A percentile compares a stretch with the other conserved stretches of the same genome.
Evolutionary conservation across 2,329 filamentous ascomycete genomes (phyloP).

Genomic region (Diaporthe ilicicola): DNA sequence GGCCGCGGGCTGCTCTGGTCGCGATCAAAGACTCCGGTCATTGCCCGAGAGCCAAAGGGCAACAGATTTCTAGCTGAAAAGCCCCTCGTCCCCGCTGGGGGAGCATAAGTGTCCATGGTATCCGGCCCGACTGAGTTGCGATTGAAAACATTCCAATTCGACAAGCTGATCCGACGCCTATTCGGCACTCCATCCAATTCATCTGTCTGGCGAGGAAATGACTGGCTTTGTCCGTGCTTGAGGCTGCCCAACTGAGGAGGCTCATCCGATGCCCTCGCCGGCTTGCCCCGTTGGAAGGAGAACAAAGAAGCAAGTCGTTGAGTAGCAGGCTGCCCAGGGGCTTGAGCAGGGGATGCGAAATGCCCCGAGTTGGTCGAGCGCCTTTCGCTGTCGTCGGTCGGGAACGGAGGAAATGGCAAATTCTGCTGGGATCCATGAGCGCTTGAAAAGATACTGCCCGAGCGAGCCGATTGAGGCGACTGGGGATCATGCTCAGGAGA

Average conservation of each 20-base stretch:
- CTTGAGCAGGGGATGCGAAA: slow-evolving; percentile 51
- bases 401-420: slow-evolving; percentile 61
- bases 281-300: slow-evolving; percentile 67
- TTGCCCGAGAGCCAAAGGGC: slow-evolving; percentile 60
- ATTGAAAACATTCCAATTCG: slow-evolving; percentile 66
- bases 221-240: slow-evolving; percentile 78
- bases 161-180: slow-evolving; percentile 67
- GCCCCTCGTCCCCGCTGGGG: slow-evolving; percentile 43
- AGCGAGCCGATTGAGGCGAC: slow-evolving; percentile 68
- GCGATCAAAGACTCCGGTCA: slow-evolving; percentile 58
- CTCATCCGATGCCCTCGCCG: slow-evolving; percentile 67
- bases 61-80: slow-evolving; percentile 55
- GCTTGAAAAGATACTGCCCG: slow-evolving; percentile 66
- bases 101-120: slow-evolving; percentile 45
- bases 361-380: slow-evolving; percentile 48
- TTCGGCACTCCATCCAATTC: slow-evolving; percentile 61
- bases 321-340: slow-evolving; percentile 43
- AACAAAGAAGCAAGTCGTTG: slow-evolving; percentile 62
- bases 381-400: slow-evolving; percentile 54
- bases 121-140: slow-evolving; percentile 61
- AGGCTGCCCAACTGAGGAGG: slow-evolving; percentile 74
- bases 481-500: slow-evolving; percentile 59
- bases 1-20: slow-evolving; percentile 71
- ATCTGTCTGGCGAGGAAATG: slow-evolving; percentile 72
- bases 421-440: slow-evolving; percentile 69